Conservation (phyloP, 768 basidiomycete species). For the Lentinula sp. region DNA sequence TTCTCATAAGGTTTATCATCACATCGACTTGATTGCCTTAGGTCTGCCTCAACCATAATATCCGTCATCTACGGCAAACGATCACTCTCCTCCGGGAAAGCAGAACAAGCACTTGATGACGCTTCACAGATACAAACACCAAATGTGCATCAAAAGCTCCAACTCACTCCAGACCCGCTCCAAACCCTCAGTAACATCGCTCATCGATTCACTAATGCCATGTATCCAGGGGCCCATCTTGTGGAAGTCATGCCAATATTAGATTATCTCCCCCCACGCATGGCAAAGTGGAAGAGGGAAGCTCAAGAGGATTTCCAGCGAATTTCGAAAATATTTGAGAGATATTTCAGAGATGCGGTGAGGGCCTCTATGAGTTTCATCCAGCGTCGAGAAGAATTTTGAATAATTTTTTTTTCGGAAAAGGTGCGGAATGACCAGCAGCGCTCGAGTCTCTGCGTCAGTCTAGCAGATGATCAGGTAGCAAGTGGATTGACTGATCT, state of each 20-base stretch:
- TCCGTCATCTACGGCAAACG: background rate
- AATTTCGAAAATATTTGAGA: background rate
- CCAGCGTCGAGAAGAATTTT: background rate
- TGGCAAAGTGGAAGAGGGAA: slow-evolving; percentile 1
- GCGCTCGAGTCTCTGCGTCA: background rate
- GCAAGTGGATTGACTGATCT: background rate
- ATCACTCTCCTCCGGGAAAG: background rate
- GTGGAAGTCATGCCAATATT: background rate
- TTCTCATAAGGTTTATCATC: background rate
- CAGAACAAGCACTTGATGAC: background rate
- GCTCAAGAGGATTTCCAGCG: background rate
- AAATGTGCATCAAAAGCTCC: background rate
- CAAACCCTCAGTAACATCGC: background rate
- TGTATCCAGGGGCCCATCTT: slow-evolving; percentile 1
- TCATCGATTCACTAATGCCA: background rate
- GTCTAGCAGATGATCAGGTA: background rate
- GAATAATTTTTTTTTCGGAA: too few relatives aligned
- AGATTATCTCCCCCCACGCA: background rate
- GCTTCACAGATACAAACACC: background rate
- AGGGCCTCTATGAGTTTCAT: background rate
- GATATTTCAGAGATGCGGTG: background rate
- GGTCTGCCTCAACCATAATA: background rate
- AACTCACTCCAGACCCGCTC: background rate
- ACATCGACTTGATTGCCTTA: background rate
- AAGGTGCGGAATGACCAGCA: background rate